These are phyloP conservation scores for Amanita inopinata DNA, from an alignment of 768 basidiomycete species.

Conservation along the genomic window DNA sequence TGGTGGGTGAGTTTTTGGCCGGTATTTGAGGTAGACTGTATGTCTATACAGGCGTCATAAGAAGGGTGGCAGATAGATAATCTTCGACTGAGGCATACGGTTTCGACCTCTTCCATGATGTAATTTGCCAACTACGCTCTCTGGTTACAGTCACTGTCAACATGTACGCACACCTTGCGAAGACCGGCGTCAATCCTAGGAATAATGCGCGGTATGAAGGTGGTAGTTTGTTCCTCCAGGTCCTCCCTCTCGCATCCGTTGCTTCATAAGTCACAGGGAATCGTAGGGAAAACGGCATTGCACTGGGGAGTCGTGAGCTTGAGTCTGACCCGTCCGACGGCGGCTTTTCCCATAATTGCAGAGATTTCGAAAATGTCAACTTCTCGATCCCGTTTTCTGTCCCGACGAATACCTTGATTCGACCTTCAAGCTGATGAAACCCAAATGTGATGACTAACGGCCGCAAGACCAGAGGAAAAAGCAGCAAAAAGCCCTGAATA, in stretches of 20 bases:
- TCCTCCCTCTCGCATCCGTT: too few relatives aligned
- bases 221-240: constrained; percentile 23
- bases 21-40: background rate
- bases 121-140: constrained; percentile 20
- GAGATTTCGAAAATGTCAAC: constrained; percentile 19
- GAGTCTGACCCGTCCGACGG: constrained; percentile 11
- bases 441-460: background rate
- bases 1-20: background rate
- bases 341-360: constrained; percentile 23
- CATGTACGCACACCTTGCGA: constrained; percentile 26
- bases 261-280: constrained; percentile 28
- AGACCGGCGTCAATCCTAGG: constrained; percentile 22
- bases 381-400: constrained; percentile 23
- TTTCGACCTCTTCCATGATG: constrained; percentile 25
- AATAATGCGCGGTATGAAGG: constrained; percentile 30
- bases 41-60: background rate
- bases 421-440: constrained; percentile 25
- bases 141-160: constrained; percentile 24
- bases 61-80: background rate
- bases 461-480: background rate
- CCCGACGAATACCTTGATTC: constrained; percentile 22
- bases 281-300: constrained; percentile 26
- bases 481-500: constrained; percentile 14
- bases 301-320: constrained; percentile 23
- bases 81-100: constrained; percentile 25